Percentiles rank a stretch among this genome's conserved stretches.
phyloP scores from a whole-genome alignment of 2,329 filamentous ascomycete species.

The Emergomyces africanus region DNA sequence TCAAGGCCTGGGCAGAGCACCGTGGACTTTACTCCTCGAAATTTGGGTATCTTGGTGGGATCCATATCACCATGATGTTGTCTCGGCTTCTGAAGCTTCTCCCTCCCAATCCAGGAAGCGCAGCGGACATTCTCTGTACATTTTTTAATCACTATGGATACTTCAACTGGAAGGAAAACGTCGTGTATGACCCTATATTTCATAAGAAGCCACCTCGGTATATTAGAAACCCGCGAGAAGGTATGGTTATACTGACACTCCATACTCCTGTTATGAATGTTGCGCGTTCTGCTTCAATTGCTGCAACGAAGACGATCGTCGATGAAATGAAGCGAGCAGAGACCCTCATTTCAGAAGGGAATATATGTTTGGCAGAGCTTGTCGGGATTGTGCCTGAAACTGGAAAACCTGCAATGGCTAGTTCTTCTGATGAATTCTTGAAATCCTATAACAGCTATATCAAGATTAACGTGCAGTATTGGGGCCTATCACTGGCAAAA shows the following conservation, averaged over 20 bases:
- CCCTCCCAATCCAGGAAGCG: constrained; percentile 20
- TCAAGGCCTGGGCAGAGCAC: constrained; percentile 50
- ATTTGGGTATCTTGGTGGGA: constrained; percentile 53
- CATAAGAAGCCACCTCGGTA: constrained; percentile 29
- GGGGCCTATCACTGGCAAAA: constrained; percentile 45
- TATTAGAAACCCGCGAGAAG: constrained; percentile 43
- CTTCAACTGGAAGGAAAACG: constrained; percentile 45
- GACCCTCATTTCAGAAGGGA: constrained; percentile 24
- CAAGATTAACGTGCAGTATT: constrained; percentile 52
- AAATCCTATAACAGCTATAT: constrained; percentile 41
- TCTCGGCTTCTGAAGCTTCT: constrained; percentile 47
- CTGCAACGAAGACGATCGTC: constrained; percentile 40
- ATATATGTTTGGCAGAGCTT: constrained; percentile 34
- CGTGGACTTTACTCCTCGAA: constrained; percentile 52
- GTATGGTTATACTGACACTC: constrained; percentile 51
- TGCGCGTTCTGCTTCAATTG: constrained; percentile 39
- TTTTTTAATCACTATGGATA: constrained; percentile 53
- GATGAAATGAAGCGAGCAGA: constrained; percentile 40
- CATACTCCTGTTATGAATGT: constrained; percentile 51
- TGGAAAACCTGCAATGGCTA: background rate
- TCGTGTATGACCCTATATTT: constrained; percentile 50
- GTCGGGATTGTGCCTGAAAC: constrained; percentile 17
- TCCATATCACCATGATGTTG: constrained; percentile 52
- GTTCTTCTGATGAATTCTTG: constrained; percentile 38
- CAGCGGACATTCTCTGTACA: constrained; percentile 40